phyloP scores from a whole-genome alignment of 345 rosid genomes.

The Ricinus communis region DNA sequence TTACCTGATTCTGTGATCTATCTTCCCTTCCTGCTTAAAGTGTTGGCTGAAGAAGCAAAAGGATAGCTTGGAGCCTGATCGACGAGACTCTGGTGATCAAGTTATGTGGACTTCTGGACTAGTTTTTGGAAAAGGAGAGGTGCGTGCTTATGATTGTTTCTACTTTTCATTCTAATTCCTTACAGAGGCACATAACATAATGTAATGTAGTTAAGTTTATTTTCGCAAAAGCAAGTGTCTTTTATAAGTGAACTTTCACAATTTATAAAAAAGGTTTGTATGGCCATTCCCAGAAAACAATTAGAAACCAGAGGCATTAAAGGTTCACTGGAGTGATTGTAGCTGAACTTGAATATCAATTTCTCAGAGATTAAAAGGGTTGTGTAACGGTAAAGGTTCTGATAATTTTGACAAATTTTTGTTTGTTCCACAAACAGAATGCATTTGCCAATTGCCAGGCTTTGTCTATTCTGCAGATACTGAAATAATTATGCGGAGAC shows the following conservation, averaged over 20 bases:
- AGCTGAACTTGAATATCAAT: not conserved
- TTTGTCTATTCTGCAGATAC: too few relatives aligned
- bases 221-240: not conserved
- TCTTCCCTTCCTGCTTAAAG: slow-evolving; percentile 15
- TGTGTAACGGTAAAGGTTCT: not conserved
- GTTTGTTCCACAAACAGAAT: slow-evolving; percentile 7
- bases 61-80: slow-evolving; percentile 23
- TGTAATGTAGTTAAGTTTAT: not conserved
- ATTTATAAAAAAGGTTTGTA: not conserved
- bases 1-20: not conserved
- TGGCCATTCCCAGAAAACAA: not conserved
- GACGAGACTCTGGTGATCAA: slow-evolving; percentile 22
- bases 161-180: not conserved
- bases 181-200: not conserved
- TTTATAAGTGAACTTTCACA: not conserved
- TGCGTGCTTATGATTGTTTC: slow-evolving; percentile 3
- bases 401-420: not conserved
- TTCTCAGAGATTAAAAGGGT: not conserved
- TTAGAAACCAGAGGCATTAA: not conserved
- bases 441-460: not conserved
- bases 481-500: not conserved
- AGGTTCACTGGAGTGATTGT: not conserved
- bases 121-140: slow-evolving; percentile 35
- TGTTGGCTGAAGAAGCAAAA: slow-evolving; percentile 45
- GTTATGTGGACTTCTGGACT: slow-evolving; percentile 43